Conservation (phyloP, 225 moss, liverwort and hornwort species). For the Polytrichum commune region DNA sequence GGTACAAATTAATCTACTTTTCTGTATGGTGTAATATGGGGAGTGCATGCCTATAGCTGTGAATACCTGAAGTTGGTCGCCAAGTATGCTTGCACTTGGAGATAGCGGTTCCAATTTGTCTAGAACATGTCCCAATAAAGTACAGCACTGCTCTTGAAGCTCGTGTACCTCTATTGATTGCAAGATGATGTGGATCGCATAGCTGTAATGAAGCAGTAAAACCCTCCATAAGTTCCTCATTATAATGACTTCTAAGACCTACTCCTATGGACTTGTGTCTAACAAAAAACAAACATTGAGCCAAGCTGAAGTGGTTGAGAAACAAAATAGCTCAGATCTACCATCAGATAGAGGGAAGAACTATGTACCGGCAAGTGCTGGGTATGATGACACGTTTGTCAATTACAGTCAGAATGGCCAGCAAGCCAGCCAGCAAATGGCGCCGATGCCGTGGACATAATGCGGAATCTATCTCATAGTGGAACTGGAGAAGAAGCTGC, state of each 20-base stretch:
- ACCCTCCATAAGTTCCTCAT: neutral
- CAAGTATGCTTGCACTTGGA: slow-evolving; percentile 48
- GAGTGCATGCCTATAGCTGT: neutral
- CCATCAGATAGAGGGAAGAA: slow-evolving; percentile 2
- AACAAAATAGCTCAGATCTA: too few species aligned
- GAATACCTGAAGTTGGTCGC: slow-evolving; percentile 86
- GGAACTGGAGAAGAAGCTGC: slow-evolving; percentile 87
- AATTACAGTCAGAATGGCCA: slow-evolving; percentile 66
- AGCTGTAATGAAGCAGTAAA: slow-evolving; percentile 48
- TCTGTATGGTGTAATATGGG: too few species aligned
- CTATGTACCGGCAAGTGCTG: slow-evolving; percentile 84
- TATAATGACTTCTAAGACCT: too few species aligned
- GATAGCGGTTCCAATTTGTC: slow-evolving; percentile 59
- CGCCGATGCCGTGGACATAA: slow-evolving; percentile 80
- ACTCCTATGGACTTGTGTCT: too few species aligned
- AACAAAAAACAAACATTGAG: too few species aligned
- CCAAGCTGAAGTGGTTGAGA: too few species aligned
- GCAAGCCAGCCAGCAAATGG: slow-evolving; percentile 69
- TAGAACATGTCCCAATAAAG: slow-evolving; percentile 53
- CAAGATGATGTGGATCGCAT: slow-evolving; percentile 80
- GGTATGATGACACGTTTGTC: slow-evolving; percentile 68
- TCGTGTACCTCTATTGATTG: slow-evolving; percentile 70
- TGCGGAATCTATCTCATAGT: slow-evolving; percentile 65
- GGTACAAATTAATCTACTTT: too few species aligned
- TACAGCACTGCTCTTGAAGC: slow-evolving; percentile 78